These are phyloP conservation scores for Staphylotrichum tortipilum DNA, from an alignment of 495 filamentous ascomycete genomes.

Conservation along the genomic window DNA sequence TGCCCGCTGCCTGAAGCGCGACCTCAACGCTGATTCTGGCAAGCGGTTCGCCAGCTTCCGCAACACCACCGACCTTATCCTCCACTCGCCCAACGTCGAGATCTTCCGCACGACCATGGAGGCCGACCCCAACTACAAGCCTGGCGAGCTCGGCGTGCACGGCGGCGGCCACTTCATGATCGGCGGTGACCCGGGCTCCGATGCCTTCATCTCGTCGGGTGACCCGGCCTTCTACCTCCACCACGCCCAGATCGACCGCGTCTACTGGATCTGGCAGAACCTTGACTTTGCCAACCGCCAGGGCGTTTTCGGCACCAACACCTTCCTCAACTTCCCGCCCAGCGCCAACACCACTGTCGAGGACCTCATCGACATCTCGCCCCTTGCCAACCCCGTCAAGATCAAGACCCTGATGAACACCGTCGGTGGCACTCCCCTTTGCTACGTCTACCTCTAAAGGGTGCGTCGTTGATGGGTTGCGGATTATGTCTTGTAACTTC, in stretches of 20 bases:
- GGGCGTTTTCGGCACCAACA: slow-evolving; percentile 31
- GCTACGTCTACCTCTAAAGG: slow-evolving; percentile 25
- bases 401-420: slow-evolving; percentile 26
- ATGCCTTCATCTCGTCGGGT: slow-evolving; percentile 50
- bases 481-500: too few species aligned
- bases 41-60: slow-evolving; percentile 28
- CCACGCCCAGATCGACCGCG: slow-evolving; percentile 57
- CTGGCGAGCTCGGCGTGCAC: slow-evolving; percentile 45
- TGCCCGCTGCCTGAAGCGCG: slow-evolving; percentile 58
- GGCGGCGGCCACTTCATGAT: slow-evolving; percentile 51
- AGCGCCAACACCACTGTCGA: slow-evolving; percentile 28
- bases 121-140: slow-evolving; percentile 37
- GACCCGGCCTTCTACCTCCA: slow-evolving; percentile 65
- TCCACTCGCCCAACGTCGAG: slow-evolving; percentile 35
- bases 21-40: slow-evolving; percentile 45
- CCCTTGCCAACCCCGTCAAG: slow-evolving; percentile 6
- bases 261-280: slow-evolving; percentile 66
- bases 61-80: slow-evolving; percentile 37
- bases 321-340: slow-evolving; percentile 30
- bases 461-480: neutral
- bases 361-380: slow-evolving; percentile 18
- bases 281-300: slow-evolving; percentile 40
- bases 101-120: slow-evolving; percentile 43
- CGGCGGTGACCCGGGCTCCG: slow-evolving; percentile 31
- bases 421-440: slow-evolving; percentile 15